phyloP scores from a whole-genome alignment of 768 basidiomycete genomes.

The Auricularia auricula-judae region DNA sequence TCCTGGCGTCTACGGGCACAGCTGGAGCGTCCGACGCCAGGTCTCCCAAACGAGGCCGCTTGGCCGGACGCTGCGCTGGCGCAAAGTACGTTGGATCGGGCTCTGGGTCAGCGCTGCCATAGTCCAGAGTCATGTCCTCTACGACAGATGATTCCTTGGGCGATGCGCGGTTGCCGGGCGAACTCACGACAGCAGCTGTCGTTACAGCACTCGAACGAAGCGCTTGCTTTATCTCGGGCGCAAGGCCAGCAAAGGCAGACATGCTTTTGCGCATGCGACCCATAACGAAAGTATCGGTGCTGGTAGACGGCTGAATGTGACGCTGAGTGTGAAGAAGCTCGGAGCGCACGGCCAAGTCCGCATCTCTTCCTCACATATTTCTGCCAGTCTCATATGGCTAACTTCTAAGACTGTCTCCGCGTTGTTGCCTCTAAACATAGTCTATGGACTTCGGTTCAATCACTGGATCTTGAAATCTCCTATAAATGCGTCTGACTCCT shows the following conservation, averaged over 20 bases:
- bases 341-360: too few relatives aligned
- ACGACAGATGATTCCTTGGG: slow-evolving; percentile 30
- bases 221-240: slow-evolving; percentile 25
- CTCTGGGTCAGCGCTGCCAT: slow-evolving; percentile 27
- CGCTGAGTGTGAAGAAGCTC: too few relatives aligned
- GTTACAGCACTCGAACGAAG: slow-evolving; percentile 11
- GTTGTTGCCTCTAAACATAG: too few relatives aligned
- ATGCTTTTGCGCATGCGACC: background rate
- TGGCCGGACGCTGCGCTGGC: background rate
- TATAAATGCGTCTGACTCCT: slow-evolving; percentile 29
- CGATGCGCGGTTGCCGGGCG: slow-evolving; percentile 49
- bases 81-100: slow-evolving; percentile 15
- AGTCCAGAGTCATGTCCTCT: slow-evolving; percentile 22
- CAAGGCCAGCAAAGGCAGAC: background rate
- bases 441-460: too few relatives aligned
- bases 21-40: background rate
- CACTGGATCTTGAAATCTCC: too few relatives aligned
- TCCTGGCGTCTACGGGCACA: slow-evolving; percentile 41
- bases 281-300: background rate
- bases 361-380: too few relatives aligned
- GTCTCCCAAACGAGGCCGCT: background rate
- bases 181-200: slow-evolving; percentile 1
- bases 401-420: too few relatives aligned
- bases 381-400: too few relatives aligned
- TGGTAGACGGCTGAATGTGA: too few relatives aligned